Evolutionary conservation across 345 rosid species (phyloP), one percentile per base, ranked within the genome.

Genomic region (Iberis pinnata): DNA sequence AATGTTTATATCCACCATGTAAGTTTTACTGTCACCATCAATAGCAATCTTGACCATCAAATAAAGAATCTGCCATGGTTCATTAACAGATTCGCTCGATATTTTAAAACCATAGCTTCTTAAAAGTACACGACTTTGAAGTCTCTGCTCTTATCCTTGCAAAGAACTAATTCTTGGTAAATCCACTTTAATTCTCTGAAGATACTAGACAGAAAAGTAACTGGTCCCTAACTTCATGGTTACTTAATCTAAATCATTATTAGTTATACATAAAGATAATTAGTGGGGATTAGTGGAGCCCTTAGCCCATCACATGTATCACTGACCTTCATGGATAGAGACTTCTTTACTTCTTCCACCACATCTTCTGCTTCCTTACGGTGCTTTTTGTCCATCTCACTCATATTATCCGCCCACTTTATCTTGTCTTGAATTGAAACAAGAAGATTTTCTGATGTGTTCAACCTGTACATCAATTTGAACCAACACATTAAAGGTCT

Each of bases 391-490:
- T 88, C 88, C 69, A 67, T 53, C 49, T 88, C 99, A 65, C 89
- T 80, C 94, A 80, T 88, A n/a, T 65, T 68, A 74, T 93, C 99
- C 24, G 97, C 99, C 99, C 99, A 93, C 64, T 88, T 93, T 53
- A 93, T 83, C 80, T 83, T 88, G 73, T 93, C 95, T 78, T 88
- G 95, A 74, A 93, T 86, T 8, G 97, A 69, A 29, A 74, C 64
- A 15, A 93, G 95, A 48, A 88, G 78, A 69, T 73, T 77, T 52
- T 88, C 97, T 42, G 99, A 93, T 4, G 97, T 80, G 45, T 64
- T 62, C 81, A 88, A 70, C 99, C 99, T 93, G 54, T 41, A 36
- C 70, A 70, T 42, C 38, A 56, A 42, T 53, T 60, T 43, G 18
- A 0, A 1, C 19, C 12, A 43, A 35, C 27, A 44, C 33, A 65